phyloP scores from a whole-genome alignment of 768 basidiomycete genomes.

The Suillus subaureus region DNA sequence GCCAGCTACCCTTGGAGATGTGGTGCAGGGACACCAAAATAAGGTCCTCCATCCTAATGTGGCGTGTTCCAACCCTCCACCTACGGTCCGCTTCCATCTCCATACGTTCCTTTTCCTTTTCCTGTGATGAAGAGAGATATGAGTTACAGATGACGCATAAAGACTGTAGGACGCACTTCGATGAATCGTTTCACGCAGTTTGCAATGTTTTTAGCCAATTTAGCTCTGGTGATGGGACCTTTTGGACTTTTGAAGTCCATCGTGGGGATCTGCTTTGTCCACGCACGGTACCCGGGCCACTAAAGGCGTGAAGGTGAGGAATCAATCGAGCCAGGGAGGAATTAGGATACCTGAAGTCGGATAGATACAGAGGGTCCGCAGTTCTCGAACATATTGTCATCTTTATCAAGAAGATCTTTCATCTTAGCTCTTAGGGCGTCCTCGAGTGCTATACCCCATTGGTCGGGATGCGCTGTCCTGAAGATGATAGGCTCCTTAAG shows the following conservation, averaged over 20 bases:
- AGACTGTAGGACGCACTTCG: constrained; percentile 38
- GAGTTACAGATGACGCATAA: constrained; percentile 4
- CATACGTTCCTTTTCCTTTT: constrained; percentile 48
- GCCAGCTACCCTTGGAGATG: constrained; percentile 83
- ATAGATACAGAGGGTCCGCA: constrained; percentile 83
- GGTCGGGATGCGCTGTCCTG: constrained; percentile 49
- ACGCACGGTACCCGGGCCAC: constrained; percentile 82
- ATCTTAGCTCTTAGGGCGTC: constrained; percentile 68
- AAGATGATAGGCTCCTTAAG: constrained; percentile 70
- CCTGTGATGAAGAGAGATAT: constrained; percentile 37
- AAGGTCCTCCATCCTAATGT: constrained; percentile 67
- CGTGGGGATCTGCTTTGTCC: constrained; percentile 83
- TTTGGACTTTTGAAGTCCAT: constrained; percentile 80
- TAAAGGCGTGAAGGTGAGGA: constrained; percentile 27
- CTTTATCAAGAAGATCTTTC: constrained; percentile 54
- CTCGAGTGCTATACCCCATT: constrained; percentile 61
- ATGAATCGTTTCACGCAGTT: constrained; percentile 76
- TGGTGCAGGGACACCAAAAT: constrained; percentile 80
- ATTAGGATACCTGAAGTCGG: constrained; percentile 61
- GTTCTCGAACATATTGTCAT: constrained; percentile 67
- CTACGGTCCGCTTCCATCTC: constrained; percentile 63
- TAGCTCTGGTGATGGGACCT: constrained; percentile 72
- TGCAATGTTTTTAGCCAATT: constrained; percentile 79
- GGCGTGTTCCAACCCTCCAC: constrained; percentile 62
- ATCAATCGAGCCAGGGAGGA: background rate